Base-by-base conservation (phyloP, 2,329 filamentous ascomycete species). In the Trichoderma aggressivum region DNA sequence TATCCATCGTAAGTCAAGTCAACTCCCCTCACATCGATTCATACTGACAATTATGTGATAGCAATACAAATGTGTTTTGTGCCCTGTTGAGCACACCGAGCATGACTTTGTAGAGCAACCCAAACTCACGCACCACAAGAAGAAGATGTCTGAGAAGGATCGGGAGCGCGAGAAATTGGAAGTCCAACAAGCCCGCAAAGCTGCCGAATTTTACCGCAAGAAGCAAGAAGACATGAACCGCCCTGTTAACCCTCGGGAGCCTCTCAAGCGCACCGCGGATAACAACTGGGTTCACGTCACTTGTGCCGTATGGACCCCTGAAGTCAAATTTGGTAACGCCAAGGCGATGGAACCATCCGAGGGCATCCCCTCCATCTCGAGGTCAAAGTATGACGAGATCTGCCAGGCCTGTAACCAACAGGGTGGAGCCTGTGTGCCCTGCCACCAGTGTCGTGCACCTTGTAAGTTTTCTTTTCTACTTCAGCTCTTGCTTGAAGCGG, bases 251-350 rank as follows among this genome's bases (percentile, higher is more conserved):
- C 96, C 96, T 30, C 89, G 96, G 61, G 96, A 98, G 79, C 92
- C 96, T 4, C 84, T 99, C 73, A 99, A 99, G 82, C 90, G 93
- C 62, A 99, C 96, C 0, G 93, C 92, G 5, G 94, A 97, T 79
- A 98, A 98, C 82, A 98, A 98, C 78, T 99, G 96, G 96, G 93
- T 98, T 18, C 96, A 99, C 79, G 94, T 98, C 32, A 91, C 92
- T 47, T 99, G 96, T 78, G 94, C 96, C 1, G 86, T 97, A 21
- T 98, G 93, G 90, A 94, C 92, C 12, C 90, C 94, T 0, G 96
- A 99, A 81, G 91, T 97, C 76, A 96, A 94, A 78, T 99, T 98
- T 80, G 94, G 92, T 73, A 93, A 93, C 76, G 92, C 94, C 21
- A 90, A 91, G 77, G 89, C 92, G 21, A 84, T 99, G 39, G 92